Evolutionary conservation across 2,329 filamentous ascomycete genomes (phyloP), one percentile per base, ranked within the genome.

Genomic region (Monilinia fructicola): DNA sequence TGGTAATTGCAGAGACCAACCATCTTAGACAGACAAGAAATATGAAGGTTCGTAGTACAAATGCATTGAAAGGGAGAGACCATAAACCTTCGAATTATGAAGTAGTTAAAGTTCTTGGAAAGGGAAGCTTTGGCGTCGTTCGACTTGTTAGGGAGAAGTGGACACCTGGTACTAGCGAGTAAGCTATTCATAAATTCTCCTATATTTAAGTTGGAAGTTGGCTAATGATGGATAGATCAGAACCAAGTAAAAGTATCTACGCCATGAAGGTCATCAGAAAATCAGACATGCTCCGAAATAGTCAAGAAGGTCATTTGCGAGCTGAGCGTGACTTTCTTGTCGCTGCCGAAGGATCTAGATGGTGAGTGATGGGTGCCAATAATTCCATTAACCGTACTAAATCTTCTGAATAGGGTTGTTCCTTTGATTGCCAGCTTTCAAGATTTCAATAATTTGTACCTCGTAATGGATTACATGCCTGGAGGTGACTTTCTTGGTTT

Each of bases 221-320:
- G 50, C n/a, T 46, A 26, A 50, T 46, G 14, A 21, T 55, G 21
- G 50, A 35, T 46, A 63, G 59, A 14, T 54, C 53, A 18, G 58
- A 68, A 14, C 61, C 40, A 48, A 64, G 65, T 26, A 84, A 82
- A 61, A 84, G 90, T 67, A 87, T 97, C 0, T 98, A 90, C 76
- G 95, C 95, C 18, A 97, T 98, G 94, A 98, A 98, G 76, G 91
- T 97, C 42, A 98, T 98, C 71, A 88, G 90, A 67, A 99, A 99
- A 76, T 92, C 92, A 0, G 88, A 92, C 66, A 98, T 97, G 93
- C 83, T 98, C 65, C 87, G 89, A 16, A 95, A 92, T 68, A 90
- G 90, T 69, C 95, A 98, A 79, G 94, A 98, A 78, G 94, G 92
- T 0, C 95, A 98, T 78, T 78, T 99, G 26, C 87, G 92, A 46